Base-by-base conservation (phyloP, 345 rosid genomes). In the Raphanus sativus region DNA sequence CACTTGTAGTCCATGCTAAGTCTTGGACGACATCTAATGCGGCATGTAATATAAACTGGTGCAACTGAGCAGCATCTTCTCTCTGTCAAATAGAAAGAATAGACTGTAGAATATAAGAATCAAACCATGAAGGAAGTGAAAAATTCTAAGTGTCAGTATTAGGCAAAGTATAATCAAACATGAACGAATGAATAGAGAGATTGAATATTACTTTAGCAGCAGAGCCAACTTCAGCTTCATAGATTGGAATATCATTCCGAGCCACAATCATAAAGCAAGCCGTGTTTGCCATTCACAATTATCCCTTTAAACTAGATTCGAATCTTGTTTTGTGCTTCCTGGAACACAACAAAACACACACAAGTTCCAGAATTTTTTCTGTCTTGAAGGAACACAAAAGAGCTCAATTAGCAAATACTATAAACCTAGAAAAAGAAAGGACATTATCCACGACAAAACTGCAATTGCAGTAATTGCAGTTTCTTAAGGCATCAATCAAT, bases 1-100 rank as follows among this genome's bases (percentile, higher is more conserved):
- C 98, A 80, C 97, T 91, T 36, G 98, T 96, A 36, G 96, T 90
- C 99, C 98, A 93, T 42, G 99, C 96, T 21, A 91, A 76, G 80
- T 96, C 99, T 84, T 96, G 98, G 75, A 91, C 99, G 62, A 96
- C 85, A 85, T 96, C 97, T 76, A 93, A 79, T 8, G 99, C 97
- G 4, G 98, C 98, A 63, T 96, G 99, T 69, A 96, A 84, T 50
- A 96, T 80, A 77, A 96, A 96, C 50, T 96, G 99, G 77, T 91
- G 97, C 84, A 93, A 72, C 81, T 96, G 97, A 24, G 98, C 91
- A 73, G 98, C 96, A 84, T 96, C 99, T 89, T 96, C 98, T 87
- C 97, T 93, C 99, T 96, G 83, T 50, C 77, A 80, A 26, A 50
- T 5, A 50, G 8, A 48, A 8, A 3, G n/a, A 34, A 16, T 48